A percentile compares a stretch with the other conserved stretches of the same genome.
Evolutionary conservation across 192 early-diverging fungal species (phyloP).

Genomic region (Coemansia sp.): DNA sequence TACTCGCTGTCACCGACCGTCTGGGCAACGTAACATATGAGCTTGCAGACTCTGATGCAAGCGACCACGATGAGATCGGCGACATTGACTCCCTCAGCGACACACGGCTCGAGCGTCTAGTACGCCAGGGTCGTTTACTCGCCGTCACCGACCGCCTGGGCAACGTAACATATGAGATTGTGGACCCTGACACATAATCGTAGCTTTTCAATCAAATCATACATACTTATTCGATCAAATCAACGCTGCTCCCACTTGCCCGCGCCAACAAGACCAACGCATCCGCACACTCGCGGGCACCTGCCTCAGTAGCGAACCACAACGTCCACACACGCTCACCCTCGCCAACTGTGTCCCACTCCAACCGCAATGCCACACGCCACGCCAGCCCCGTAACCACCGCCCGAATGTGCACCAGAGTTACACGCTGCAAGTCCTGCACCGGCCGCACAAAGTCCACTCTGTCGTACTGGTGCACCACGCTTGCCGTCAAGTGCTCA

Average conservation of each 20-base stretch:
- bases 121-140: too few relatives aligned
- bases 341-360: constrained; percentile 26
- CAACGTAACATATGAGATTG: too few relatives aligned
- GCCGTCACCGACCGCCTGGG: neutral
- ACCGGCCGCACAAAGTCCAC: constrained; percentile 29
- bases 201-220: too few relatives aligned
- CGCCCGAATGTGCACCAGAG: constrained; percentile 10
- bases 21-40: constrained; percentile 46
- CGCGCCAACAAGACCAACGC: constrained; percentile 29
- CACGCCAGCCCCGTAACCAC: constrained; percentile 1
- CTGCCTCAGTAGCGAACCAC: constrained; percentile 46
- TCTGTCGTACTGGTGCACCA: constrained; percentile 39
- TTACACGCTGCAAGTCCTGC: constrained; percentile 32
- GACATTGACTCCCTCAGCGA: too few relatives aligned
- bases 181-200: too few relatives aligned
- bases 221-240: constrained; percentile 2
- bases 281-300: constrained; percentile 46
- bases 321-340: constrained; percentile 20
- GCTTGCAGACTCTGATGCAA: too few relatives aligned
- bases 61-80: too few relatives aligned
- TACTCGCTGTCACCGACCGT: constrained; percentile 31
- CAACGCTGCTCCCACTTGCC: neutral
- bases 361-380: constrained; percentile 45
- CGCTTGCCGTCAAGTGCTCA: constrained; percentile 16
- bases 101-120: too few relatives aligned